These are phyloP conservation scores for Globisporangium paroecandrum DNA, from an alignment of 352 stramenopile species.

Conservation along the genomic window DNA sequence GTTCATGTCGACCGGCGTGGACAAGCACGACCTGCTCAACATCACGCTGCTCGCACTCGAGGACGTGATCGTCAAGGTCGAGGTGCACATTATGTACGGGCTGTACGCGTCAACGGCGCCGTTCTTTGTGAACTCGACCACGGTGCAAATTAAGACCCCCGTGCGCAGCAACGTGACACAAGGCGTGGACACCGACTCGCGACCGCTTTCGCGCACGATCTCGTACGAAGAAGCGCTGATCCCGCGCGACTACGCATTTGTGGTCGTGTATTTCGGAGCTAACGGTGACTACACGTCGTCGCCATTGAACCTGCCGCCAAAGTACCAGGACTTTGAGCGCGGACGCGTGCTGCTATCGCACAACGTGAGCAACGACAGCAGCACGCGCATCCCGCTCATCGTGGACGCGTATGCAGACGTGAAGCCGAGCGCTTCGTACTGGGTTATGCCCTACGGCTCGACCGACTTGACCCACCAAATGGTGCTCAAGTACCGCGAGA, in stretches of 20 bases:
- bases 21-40: slow-evolving; percentile 94
- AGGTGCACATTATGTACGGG: slow-evolving; percentile 95
- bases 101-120: slow-evolving; percentile 80
- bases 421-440: slow-evolving; percentile 48
- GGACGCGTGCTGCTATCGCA: slow-evolving; percentile 92
- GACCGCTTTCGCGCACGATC: slow-evolving; percentile 75
- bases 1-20: slow-evolving; percentile 87
- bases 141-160: slow-evolving; percentile 76
- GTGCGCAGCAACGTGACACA: slow-evolving; percentile 69
- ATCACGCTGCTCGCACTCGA: slow-evolving; percentile 94
- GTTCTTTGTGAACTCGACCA: slow-evolving; percentile 92
- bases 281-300: slow-evolving; percentile 63
- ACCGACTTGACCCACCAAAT: slow-evolving; percentile 79
- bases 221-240: slow-evolving; percentile 83
- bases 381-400: slow-evolving; percentile 64
- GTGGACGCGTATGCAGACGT: slow-evolving; percentile 70
- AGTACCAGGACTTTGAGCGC: slow-evolving; percentile 90
- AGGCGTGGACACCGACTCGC: slow-evolving; percentile 53
- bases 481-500: slow-evolving; percentile 94
- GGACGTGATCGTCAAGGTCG: slow-evolving; percentile 93
- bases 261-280: slow-evolving; percentile 72
- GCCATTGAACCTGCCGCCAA: slow-evolving; percentile 93
- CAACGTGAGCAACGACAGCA: slow-evolving; percentile 84
- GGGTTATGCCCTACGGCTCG: slow-evolving; percentile 70
- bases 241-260: slow-evolving; percentile 89